Evolutionary conservation across 257 asterid genomes (phyloP), one percentile per base, ranked within the genome.

Genomic region (Linaria vulgaris): DNA sequence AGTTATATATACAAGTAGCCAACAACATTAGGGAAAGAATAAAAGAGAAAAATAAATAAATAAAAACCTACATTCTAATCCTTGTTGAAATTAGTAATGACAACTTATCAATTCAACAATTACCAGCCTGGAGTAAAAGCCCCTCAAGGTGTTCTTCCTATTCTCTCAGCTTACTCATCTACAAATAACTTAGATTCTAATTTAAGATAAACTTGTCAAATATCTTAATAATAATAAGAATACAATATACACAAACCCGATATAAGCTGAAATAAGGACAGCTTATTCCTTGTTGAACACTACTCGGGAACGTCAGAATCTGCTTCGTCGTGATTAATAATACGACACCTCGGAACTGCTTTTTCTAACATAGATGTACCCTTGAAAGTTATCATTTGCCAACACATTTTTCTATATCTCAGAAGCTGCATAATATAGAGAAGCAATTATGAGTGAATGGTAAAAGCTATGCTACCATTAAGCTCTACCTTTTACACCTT

Each of bases 361-460:
- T 84, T 94, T 76, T 84, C 95, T 51, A 94, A 73, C 97, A 90
- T 87, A 45, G 88, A 82, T 19, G 97, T 90, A 14, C 92, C 97
- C 72, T 87, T 66, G 77, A 94, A 94, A 56, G 76, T 79, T 8
- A 94, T 80, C 95, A 94, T 87, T 70, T 90, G 97, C 97, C 97
- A 94, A 72, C 97, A 85, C 38, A 41, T 77, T 80, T 73, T 90
- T 61, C 87, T 72, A 84, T 90, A 84, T 63, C 56, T 75, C 55
- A 44, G 55, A 63, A 94, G 84, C 99, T 94, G 95, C 87, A 83
- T 71, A 51, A 66, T 23, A 27, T 19, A 24, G 5, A 68, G 17
- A 30, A 41, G 7, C 67, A 64, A 61, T 58, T 16, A 37, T 27
- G 15, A 50, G 43, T 27, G 25, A 34, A 16, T 12, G 0, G 70